Evolutionary conservation across 2,329 filamentous ascomycete genomes (phyloP).

Genomic region (Diplodia seriata): DNA sequence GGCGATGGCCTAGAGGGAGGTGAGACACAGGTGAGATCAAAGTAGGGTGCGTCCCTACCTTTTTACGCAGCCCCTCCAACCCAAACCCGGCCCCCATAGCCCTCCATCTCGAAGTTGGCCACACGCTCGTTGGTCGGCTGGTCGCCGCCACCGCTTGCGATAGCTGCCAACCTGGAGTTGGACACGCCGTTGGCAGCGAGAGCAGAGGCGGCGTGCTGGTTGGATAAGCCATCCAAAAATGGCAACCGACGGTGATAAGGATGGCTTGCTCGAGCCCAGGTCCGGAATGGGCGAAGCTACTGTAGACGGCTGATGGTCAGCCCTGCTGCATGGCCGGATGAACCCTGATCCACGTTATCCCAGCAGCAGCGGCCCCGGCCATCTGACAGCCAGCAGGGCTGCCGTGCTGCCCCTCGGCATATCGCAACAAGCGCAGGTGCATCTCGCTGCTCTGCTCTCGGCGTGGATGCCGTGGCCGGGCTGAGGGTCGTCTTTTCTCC

Average conservation of each 20-base stretch:
- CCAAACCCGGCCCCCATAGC: neutral
- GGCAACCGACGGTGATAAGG: neutral
- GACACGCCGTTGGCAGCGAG: neutral
- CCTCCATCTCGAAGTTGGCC: neutral
- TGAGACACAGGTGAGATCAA: slow-evolving; percentile 19
- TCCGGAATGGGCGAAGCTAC: neutral
- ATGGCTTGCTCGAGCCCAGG: neutral
- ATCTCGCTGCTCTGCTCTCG: too few species aligned
- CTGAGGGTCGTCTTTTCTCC: slow-evolving; percentile 10
- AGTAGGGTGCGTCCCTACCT: slow-evolving; percentile 29
- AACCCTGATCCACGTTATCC: slow-evolving; percentile 17
- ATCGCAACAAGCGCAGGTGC: too few species aligned
- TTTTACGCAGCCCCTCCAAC: neutral
- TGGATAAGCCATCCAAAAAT: neutral
- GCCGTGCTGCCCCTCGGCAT: too few species aligned
- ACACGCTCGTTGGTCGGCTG: slow-evolving; percentile 9
- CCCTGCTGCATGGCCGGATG: slow-evolving; percentile 8
- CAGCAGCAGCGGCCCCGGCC: neutral
- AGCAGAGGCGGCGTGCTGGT: neutral
- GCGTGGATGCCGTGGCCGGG: slow-evolving; percentile 10
- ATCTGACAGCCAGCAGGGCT: slow-evolving; percentile 5
- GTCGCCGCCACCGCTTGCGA: slow-evolving; percentile 19
- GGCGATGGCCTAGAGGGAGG: neutral
- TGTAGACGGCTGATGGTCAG: slow-evolving; percentile 8
- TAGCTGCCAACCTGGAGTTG: neutral